A percentile compares a stretch with the other conserved stretches of the same genome.
Conservation (phyloP, 108 stramenopile species). For the Nitzschia putrida region DNA sequence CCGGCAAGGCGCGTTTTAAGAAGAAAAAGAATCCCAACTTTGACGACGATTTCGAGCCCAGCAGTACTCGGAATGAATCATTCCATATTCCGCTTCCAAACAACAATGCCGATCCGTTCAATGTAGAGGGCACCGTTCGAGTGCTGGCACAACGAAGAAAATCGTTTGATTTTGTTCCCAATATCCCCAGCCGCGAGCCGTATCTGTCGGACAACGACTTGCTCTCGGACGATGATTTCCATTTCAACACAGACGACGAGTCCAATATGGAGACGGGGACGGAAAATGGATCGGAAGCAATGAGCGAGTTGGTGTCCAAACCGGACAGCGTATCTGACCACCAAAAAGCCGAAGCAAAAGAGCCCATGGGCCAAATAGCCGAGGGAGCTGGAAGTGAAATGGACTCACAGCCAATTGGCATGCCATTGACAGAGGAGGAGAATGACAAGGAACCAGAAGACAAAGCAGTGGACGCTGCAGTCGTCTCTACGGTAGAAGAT, state of each 20-base stretch:
- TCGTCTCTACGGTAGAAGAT: no score
- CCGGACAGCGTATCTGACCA: neutral
- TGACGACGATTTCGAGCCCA: no score
- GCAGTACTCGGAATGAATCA: neutral
- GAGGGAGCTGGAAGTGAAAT: neutral
- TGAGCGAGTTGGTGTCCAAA: neutral
- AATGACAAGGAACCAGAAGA: neutral
- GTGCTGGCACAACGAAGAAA: neutral
- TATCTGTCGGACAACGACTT: neutral
- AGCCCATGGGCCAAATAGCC: neutral
- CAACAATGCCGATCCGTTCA: no score
- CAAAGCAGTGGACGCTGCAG: no score
- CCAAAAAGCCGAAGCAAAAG: neutral
- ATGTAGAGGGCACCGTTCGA: neutral
- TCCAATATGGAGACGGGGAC: neutral
- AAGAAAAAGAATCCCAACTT: neutral
- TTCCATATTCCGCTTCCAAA: no score
- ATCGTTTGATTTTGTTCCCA: neutral
- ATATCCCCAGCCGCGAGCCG: slow-evolving; percentile 2
- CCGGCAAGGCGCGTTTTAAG: neutral
- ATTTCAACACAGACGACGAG: neutral
- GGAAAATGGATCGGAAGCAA: neutral
- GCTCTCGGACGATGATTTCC: neutral
- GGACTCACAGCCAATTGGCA: neutral
- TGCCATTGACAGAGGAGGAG: neutral